phyloP scores from a whole-genome alignment of 208 protist species.

The Zelonia costaricensis region DNA sequence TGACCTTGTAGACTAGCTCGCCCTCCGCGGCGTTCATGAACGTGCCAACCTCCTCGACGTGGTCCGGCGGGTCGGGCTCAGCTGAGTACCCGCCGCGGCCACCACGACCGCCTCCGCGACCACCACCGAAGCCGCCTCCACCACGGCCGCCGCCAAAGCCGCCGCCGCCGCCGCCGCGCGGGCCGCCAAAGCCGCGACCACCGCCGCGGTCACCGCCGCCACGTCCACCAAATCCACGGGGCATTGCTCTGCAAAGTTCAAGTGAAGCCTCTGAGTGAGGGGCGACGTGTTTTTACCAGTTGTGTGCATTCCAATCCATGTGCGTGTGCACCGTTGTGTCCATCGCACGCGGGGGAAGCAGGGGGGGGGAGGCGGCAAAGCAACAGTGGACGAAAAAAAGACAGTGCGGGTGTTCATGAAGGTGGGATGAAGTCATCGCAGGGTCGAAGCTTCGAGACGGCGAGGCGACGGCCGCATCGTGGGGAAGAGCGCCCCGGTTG shows the following conservation, averaged over 20 bases:
- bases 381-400: no score
- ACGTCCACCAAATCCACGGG: constrained; percentile 32
- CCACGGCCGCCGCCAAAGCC: constrained; percentile 36
- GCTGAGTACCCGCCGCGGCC: constrained; percentile 62
- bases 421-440: no score
- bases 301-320: not conserved
- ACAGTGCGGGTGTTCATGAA: no score
- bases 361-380: no score
- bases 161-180: constrained; percentile 42
- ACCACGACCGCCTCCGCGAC: constrained; percentile 55
- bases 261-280: not conserved
- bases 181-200: constrained; percentile 46
- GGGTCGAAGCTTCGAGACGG: no score
- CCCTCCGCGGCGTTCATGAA: constrained; percentile 91
- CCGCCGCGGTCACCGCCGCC: constrained; percentile 20
- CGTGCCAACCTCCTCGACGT: constrained; percentile 70
- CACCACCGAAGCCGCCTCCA: constrained; percentile 36
- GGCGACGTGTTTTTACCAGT: not conserved
- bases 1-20: constrained; percentile 89
- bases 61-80: constrained; percentile 88
- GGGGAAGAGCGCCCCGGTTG: no score
- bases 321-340: not conserved
- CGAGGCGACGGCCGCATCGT: no score
- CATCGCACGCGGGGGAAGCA: no score
- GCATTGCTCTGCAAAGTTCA: constrained; percentile 17